Base-by-base conservation (phyloP, 768 basidiomycete species). In the Boletus sensibilis region DNA sequence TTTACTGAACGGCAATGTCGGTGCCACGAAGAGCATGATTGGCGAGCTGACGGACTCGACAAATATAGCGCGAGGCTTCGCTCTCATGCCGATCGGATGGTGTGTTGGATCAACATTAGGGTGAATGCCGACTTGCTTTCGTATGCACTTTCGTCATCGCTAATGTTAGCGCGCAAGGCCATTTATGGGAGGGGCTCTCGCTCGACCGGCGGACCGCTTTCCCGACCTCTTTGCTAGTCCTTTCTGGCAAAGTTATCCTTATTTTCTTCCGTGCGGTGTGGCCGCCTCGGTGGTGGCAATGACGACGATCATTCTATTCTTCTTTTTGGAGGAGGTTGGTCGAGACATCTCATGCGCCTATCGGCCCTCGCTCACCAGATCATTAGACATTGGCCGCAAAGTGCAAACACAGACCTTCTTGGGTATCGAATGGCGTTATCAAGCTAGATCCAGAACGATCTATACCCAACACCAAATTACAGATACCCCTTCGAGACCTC, bases 241-340 rank as follows among this genome's bases (percentile, higher is more conserved):
- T 12, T 84, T 86, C 61, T 77, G 82, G 71, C 70, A 72, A 50
- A 68, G 72, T 31, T 80, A 84, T 56, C 85, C 84, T 3, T 73
- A 80, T 76, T 88, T 89, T 66, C 76, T 90, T 31, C 83, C 87
- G 1, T 87, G 85, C 60, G 77, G 80, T 6, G 79, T 84, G 9
- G 75, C 84, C 2, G 84, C 84, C 1, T 78, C 80, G 0, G 78
- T 82, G 57, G 73, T 82, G 2, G 68, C 71, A 8, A 9, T 81
- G 18, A 80, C 78, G 2, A 53, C 80, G 9, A 63, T 83, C 9
- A 76, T 79, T 0, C 64, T 61, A 1, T 53, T 76, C 33, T 59
- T 82, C 18, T 82, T 78, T 68, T 71, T 89, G 14, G 78, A 83
- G 56, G 88, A 88, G 73, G 80, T 78, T 21, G 20, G 72, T 60